Evolutionary conservation across 805 yeast genomes (phyloP).

Genomic region (Phaffomyces antillensis): DNA sequence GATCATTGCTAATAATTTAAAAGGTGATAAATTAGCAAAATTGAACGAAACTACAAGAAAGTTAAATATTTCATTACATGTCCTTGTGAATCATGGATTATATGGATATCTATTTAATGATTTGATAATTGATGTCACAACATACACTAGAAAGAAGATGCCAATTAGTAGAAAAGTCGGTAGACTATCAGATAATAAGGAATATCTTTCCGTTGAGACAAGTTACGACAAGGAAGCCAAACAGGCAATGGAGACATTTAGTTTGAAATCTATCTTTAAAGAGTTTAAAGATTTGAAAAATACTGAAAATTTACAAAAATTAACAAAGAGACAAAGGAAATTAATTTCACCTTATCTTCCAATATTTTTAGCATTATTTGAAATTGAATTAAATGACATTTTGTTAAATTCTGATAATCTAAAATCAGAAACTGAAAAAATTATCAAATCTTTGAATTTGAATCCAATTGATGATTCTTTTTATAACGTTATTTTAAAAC

Average conservation of each 20-base stretch:
- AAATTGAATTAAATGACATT: conserved; percentile 24
- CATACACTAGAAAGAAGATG: conserved; percentile 44
- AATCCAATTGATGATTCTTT: conserved; percentile 35
- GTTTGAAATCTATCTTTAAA: conserved; percentile 31
- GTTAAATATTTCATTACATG: conserved; percentile 57
- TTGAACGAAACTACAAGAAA: conserved; percentile 54
- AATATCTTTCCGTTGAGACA: conserved; percentile 32
- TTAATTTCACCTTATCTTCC: conserved; percentile 49
- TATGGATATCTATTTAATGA: conserved; percentile 81
- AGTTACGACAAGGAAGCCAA: conserved; percentile 29
- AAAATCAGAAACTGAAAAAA: conserved; percentile 20
- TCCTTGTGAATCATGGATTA: conserved; percentile 67
- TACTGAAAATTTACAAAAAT: conserved; percentile 18
- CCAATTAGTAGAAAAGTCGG: conserved; percentile 47
- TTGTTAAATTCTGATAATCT: conserved; percentile 24
- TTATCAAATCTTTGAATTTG: conserved; percentile 34
- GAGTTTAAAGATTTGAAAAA: conserved; percentile 30
- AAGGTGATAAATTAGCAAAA: conserved; percentile 29
- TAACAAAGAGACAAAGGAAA: conserved; percentile 35
- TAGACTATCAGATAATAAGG: conserved; percentile 33
- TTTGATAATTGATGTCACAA: conserved; percentile 54
- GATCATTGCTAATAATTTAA: conserved; percentile 67
- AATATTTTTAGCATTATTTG: conserved; percentile 54
- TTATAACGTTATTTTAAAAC: conserved; percentile 35
- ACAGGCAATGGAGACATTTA: conserved; percentile 28